Evolutionary conservation across 176 grass and related monocot species (phyloP).

Genomic region (Hordeum marinum): DNA sequence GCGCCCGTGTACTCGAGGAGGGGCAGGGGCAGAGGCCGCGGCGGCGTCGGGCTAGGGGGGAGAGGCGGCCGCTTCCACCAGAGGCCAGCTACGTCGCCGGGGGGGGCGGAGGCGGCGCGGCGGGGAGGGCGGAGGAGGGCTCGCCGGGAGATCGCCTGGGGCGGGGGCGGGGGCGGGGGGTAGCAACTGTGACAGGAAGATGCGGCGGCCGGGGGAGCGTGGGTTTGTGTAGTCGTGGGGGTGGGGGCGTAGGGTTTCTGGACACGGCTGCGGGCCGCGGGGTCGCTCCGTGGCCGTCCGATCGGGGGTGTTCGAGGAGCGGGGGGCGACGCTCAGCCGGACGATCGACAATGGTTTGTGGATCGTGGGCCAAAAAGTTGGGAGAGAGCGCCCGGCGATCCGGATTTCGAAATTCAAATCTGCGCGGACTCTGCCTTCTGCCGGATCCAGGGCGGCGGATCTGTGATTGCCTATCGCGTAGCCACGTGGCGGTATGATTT

Average conservation of each 20-base stretch:
- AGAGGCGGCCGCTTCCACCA: background rate
- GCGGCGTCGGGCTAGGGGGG: background rate
- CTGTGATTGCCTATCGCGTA: too few relatives aligned
- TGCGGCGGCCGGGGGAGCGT: background rate
- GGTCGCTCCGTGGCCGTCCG: background rate
- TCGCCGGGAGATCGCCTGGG: background rate
- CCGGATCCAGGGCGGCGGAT: background rate
- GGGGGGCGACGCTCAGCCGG: too few relatives aligned
- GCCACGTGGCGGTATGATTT: too few relatives aligned
- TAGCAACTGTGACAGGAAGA: background rate
- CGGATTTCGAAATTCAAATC: constrained; percentile 14
- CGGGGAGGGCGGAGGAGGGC: too few relatives aligned
- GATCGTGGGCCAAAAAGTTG: background rate
- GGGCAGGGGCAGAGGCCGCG: background rate
- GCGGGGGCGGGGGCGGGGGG: background rate
- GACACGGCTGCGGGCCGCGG: background rate
- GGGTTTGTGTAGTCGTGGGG: background rate
- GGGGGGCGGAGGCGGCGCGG: background rate
- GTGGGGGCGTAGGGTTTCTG: background rate
- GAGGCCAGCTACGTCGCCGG: background rate
- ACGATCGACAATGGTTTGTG: background rate
- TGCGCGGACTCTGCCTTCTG: background rate
- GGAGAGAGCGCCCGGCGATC: background rate
- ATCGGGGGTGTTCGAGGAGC: background rate
- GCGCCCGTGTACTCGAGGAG: background rate